Evolutionary conservation across 257 asterid genomes (phyloP).

Genomic region (Salvia hispanica): DNA sequence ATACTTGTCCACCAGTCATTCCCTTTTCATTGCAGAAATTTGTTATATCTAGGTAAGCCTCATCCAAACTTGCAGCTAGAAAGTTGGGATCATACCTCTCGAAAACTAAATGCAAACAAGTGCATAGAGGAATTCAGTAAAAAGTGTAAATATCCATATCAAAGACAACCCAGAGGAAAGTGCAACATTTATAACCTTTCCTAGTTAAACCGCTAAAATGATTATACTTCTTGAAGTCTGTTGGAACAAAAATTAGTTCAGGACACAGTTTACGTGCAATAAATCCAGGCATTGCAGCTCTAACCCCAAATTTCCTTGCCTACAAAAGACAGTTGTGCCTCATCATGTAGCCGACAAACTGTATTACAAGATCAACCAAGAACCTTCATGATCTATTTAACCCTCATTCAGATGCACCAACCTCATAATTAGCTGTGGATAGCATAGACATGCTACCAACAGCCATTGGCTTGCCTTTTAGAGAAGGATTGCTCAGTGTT

Average conservation of each 20-base stretch:
- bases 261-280: slow-evolving; percentile 94
- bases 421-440: slow-evolving; percentile 98
- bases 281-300: slow-evolving; percentile 99
- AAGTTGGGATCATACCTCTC: slow-evolving; percentile 79
- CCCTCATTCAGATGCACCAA: slow-evolving; percentile 33
- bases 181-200: slow-evolving; percentile 55
- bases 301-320: slow-evolving; percentile 95
- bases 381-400: slow-evolving; percentile 19
- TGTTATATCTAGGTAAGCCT: slow-evolving; percentile 97
- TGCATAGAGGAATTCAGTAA: slow-evolving; percentile 29
- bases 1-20: slow-evolving; percentile 77
- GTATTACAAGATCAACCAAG: slow-evolving; percentile 7
- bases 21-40: slow-evolving; percentile 65
- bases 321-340: slow-evolving; percentile 41
- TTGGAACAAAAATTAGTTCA: slow-evolving; percentile 71
- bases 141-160: background rate
- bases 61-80: slow-evolving; percentile 88
- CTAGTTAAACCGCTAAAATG: slow-evolving; percentile 81
- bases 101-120: slow-evolving; percentile 58
- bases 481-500: slow-evolving; percentile 68
- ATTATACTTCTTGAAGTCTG: slow-evolving; percentile 80
- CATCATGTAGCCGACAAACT: slow-evolving; percentile 24
- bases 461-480: slow-evolving; percentile 90
- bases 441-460: slow-evolving; percentile 97
- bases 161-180: slow-evolving; percentile 30